A percentile compares a stretch with the other conserved stretches of the same genome.
Evolutionary conservation across 805 yeast species (phyloP).

Genomic region (Cyberlindnera xishuangbannaensis): DNA sequence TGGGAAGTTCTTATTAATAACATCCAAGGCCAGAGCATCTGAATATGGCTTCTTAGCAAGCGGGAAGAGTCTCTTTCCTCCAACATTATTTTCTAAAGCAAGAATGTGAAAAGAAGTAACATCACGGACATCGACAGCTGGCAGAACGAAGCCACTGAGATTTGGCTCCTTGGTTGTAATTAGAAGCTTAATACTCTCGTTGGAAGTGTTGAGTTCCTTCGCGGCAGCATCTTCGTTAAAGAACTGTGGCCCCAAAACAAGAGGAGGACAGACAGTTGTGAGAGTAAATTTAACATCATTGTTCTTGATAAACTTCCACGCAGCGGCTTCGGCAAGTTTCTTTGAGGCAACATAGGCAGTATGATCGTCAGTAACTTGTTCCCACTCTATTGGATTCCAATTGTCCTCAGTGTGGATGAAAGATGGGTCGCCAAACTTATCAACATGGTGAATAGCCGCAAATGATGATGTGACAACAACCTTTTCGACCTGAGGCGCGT

Average conservation of each 20-base stretch:
- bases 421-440: constrained; percentile 9
- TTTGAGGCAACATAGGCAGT: constrained; percentile 52
- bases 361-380: constrained; percentile 28
- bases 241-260: constrained; percentile 53
- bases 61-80: constrained; percentile 26
- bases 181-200: constrained; percentile 29
- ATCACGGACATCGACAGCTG: constrained; percentile 47
- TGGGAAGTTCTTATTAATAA: constrained; percentile 30
- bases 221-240: constrained; percentile 37
- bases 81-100: constrained; percentile 32
- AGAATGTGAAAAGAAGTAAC: constrained; percentile 34
- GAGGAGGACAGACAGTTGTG: constrained; percentile 43
- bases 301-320: constrained; percentile 44
- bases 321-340: constrained; percentile 52
- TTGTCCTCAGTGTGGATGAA: constrained; percentile 28
- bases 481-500: constrained; percentile 34
- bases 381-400: constrained; percentile 47
- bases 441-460: constrained; percentile 40
- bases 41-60: constrained; percentile 5
- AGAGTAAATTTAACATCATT: constrained; percentile 33
- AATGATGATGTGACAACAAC: constrained; percentile 54
- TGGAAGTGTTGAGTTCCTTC: constrained; percentile 36
- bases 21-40: constrained; percentile 8
- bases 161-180: constrained; percentile 10
- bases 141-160: neutral